Conservation (phyloP, 257 asterid genomes). For the Solanum megistacrolobum region DNA sequence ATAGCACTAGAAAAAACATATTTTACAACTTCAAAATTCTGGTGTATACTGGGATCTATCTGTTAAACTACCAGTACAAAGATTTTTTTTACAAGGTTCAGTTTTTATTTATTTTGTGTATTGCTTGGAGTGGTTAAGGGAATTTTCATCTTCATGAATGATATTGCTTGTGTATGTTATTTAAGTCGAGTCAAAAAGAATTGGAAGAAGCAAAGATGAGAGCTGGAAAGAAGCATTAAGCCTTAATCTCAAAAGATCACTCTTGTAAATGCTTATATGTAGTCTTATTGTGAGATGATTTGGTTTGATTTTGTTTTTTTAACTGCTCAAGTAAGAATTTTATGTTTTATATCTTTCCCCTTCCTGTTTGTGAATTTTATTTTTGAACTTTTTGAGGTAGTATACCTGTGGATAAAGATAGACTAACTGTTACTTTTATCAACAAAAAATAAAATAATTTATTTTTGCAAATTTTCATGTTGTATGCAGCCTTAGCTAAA, state of each 20-base stretch:
- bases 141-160: background rate
- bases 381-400: no score
- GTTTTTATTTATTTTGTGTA: background rate
- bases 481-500: conserved; percentile 74
- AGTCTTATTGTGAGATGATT: background rate
- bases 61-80: background rate
- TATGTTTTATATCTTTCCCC: background rate
- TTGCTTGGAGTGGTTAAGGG: background rate
- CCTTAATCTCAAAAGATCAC: background rate
- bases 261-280: background rate
- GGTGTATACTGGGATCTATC: background rate
- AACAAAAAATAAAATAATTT: no score
- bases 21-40: background rate
- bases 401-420: no score
- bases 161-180: background rate
- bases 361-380: background rate
- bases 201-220: background rate
- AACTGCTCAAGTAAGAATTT: background rate
- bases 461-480: background rate
- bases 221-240: background rate
- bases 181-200: background rate
- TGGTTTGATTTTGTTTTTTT: background rate
- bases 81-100: background rate
- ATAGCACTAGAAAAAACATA: background rate
- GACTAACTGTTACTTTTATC: no score